Evolutionary conservation across 805 yeast genomes (phyloP).

Genomic region (Lipomyces mesembrius): DNA sequence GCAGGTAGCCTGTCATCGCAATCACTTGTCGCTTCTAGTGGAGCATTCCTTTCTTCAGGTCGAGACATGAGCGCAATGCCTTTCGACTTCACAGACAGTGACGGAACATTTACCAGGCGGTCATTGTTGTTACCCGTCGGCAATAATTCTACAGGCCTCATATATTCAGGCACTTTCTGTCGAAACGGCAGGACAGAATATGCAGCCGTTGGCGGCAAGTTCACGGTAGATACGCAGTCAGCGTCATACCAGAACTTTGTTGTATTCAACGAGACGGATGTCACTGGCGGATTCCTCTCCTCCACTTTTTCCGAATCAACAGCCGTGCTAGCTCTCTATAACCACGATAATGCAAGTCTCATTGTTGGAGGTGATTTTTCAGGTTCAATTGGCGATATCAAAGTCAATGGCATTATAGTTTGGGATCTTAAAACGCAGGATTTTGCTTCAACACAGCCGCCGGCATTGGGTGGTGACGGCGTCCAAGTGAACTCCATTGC

Average conservation of each 20-base stretch:
- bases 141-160: slow-evolving; percentile 3
- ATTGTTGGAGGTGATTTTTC: slow-evolving; percentile 46
- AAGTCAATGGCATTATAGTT: slow-evolving; percentile 55
- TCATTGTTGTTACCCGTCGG: neutral
- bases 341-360: slow-evolving; percentile 37
- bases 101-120: neutral
- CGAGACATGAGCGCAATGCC: slow-evolving; percentile 19
- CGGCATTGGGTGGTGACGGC: slow-evolving; percentile 48
- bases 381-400: slow-evolving; percentile 34
- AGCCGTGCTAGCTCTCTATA: slow-evolving; percentile 40
- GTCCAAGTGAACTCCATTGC: slow-evolving; percentile 51
- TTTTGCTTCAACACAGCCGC: slow-evolving; percentile 56
- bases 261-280: slow-evolving; percentile 42
- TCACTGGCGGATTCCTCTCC: slow-evolving; percentile 37
- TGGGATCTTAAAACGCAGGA: slow-evolving; percentile 55
- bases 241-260: slow-evolving; percentile 42
- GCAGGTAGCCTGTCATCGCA: slow-evolving; percentile 26
- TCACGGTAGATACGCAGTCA: slow-evolving; percentile 42
- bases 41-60: slow-evolving; percentile 11
- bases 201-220: slow-evolving; percentile 65
- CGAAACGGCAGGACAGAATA: slow-evolving; percentile 51
- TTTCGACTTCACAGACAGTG: slow-evolving; percentile 2
- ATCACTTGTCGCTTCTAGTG: slow-evolving; percentile 25
- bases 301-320: slow-evolving; percentile 31
- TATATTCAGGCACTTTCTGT: slow-evolving; percentile 49